Percentiles rank a stretch among this genome's conserved stretches.
phyloP scores from a whole-genome alignment of 768 basidiomycete genomes.

The Mycena floridula region DNA sequence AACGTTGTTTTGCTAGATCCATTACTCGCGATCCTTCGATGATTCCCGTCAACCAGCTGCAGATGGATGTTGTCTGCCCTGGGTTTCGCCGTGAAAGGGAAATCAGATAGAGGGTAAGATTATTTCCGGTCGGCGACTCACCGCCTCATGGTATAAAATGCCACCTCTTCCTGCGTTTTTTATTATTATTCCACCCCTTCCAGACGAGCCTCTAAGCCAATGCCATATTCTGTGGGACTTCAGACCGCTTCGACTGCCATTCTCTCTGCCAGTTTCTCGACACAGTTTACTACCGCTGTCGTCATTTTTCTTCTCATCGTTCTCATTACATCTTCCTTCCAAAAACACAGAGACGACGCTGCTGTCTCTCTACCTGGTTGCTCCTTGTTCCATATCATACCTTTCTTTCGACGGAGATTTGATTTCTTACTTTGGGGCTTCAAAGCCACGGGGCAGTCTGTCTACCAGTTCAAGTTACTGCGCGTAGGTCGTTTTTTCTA shows the following conservation, averaged over 20 bases:
- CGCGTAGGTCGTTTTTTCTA: constrained; percentile 36
- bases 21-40: background rate
- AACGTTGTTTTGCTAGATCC: background rate
- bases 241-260: constrained; percentile 43
- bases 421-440: constrained; percentile 74
- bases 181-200: background rate
- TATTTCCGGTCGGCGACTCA: background rate
- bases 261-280: constrained; percentile 43
- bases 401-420: constrained; percentile 65
- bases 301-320: constrained; percentile 41
- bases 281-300: constrained; percentile 42
- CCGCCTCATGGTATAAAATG: background rate
- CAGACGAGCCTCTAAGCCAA: constrained; percentile 10
- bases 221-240: constrained; percentile 48
- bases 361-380: constrained; percentile 54
- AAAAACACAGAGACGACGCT: constrained; percentile 42
- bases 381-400: constrained; percentile 49
- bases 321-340: constrained; percentile 37
- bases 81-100: background rate
- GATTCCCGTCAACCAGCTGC: background rate
- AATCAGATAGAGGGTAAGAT: too few relatives aligned
- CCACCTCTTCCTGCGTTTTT: background rate
- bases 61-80: background rate
- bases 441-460: constrained; percentile 53
- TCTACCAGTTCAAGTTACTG: constrained; percentile 68